Conservation (phyloP, 768 basidiomycete species). For the Chiua virens region DNA sequence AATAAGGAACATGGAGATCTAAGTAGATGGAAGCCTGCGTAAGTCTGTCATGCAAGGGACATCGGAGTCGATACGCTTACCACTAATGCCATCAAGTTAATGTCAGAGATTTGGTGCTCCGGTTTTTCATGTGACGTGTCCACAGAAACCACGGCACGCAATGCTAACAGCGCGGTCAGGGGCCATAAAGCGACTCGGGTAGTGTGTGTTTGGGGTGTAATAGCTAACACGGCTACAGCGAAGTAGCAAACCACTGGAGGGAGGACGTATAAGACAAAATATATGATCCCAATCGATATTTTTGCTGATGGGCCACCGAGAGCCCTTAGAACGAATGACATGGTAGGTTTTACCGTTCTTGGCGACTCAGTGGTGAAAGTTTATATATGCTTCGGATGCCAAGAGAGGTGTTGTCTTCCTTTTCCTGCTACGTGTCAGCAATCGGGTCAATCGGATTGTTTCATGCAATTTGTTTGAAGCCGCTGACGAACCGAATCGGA, state of each 20-base stretch:
- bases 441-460: too few relatives aligned
- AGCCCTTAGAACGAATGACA: background rate
- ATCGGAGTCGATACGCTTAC: slow-evolving; percentile 2
- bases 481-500: too few relatives aligned
- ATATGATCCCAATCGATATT: slow-evolving; percentile 31
- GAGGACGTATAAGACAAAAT: slow-evolving; percentile 38
- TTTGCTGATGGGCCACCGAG: slow-evolving; percentile 7
- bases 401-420: too few relatives aligned
- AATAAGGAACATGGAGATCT: slow-evolving; percentile 16
- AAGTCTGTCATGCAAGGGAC: background rate
- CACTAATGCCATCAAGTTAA: slow-evolving; percentile 6
- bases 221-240: slow-evolving; percentile 47
- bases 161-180: slow-evolving; percentile 41
- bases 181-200: slow-evolving; percentile 49
- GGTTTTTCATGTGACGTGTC: slow-evolving; percentile 8
- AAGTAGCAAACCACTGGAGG: slow-evolving; percentile 48
- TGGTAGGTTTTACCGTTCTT: background rate
- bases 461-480: too few relatives aligned
- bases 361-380: too few relatives aligned
- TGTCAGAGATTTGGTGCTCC: slow-evolving; percentile 1
- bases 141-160: slow-evolving; percentile 34
- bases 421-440: too few relatives aligned
- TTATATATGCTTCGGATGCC: too few relatives aligned
- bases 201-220: slow-evolving; percentile 43
- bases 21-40: background rate